These are phyloP conservation scores for Aspergillus ibericus DNA, from an alignment of 2,329 filamentous ascomycete genomes.

Conservation along the genomic window DNA sequence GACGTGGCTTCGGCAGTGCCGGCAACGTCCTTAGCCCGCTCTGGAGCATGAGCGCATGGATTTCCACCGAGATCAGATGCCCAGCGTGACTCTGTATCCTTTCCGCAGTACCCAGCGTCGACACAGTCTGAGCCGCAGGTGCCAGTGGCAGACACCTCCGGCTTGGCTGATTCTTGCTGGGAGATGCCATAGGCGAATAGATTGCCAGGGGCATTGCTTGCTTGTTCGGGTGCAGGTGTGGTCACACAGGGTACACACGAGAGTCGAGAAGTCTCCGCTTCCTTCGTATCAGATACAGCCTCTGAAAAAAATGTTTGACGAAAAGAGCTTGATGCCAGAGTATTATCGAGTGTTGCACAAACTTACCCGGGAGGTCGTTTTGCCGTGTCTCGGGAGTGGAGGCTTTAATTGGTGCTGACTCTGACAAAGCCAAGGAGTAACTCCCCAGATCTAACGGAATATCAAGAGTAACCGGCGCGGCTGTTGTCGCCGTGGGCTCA, in stretches of 20 bases:
- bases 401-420: constrained; percentile 1
- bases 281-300: constrained; percentile 11
- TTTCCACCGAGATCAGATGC: background rate
- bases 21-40: background rate
- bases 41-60: background rate
- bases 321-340: constrained; percentile 8
- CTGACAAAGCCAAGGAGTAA: constrained; percentile 9
- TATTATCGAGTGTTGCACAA: constrained; percentile 5
- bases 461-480: constrained; percentile 6
- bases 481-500: constrained; percentile 5
- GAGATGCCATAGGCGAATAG: constrained; percentile 2
- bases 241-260: constrained; percentile 8
- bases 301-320: constrained; percentile 13
- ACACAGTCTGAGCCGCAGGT: background rate
- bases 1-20: background rate
- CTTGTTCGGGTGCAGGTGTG: constrained; percentile 11
- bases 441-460: constrained; percentile 8
- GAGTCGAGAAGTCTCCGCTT: constrained; percentile 12
- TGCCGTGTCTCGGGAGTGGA: constrained; percentile 1
- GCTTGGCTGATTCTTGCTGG: constrained; percentile 8
- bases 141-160: background rate
- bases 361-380: constrained; percentile 11
- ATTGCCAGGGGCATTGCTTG: constrained; percentile 8
- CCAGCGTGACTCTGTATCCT: background rate
- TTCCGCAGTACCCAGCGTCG: background rate